Evolutionary conservation across 2,329 filamentous ascomycete genomes (phyloP).

Genomic region (Ophiostoma fasciatum): DNA sequence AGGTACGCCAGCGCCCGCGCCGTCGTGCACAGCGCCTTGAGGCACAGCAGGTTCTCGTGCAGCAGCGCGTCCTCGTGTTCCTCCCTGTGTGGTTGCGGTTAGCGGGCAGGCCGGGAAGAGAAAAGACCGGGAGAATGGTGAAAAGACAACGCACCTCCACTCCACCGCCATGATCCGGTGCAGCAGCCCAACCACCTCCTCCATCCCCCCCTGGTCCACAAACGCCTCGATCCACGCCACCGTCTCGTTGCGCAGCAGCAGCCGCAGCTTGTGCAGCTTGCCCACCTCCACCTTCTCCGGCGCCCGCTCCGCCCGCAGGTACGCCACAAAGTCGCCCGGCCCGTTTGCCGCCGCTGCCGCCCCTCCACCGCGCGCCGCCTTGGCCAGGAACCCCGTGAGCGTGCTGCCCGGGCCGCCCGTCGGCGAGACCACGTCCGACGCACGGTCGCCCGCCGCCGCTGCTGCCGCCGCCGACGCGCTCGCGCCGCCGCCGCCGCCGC

Average conservation of each 20-base stretch:
- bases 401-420: no score
- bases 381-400: constrained; percentile 39
- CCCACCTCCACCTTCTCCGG: constrained; percentile 83
- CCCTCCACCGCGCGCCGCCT: no score
- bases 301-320: constrained; percentile 66
- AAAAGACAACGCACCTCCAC: constrained; percentile 68
- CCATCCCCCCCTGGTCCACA: constrained; percentile 79
- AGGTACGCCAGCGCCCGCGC: constrained; percentile 73
- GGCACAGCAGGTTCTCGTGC: constrained; percentile 80
- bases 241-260: constrained; percentile 84
- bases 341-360: constrained; percentile 59
- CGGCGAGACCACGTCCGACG: no score
- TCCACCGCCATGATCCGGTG: constrained; percentile 91
- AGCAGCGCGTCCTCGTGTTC: constrained; percentile 90
- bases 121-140: background rate
- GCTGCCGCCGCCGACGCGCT: constrained; percentile 25
- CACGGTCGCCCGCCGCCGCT: no score
- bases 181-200: constrained; percentile 71
- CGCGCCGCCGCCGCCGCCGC: constrained; percentile 35
- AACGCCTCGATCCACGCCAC: constrained; percentile 92
- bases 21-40: constrained; percentile 90
- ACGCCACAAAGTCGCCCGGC: constrained; percentile 73
- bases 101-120: background rate
- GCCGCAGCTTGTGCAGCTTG: constrained; percentile 80
- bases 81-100: constrained; percentile 40